A percentile compares a stretch with the other conserved stretches of the same genome.
Evolutionary conservation across 1,139 yeast species (phyloP).

Genomic region (Lizanozyma gosingica): DNA sequence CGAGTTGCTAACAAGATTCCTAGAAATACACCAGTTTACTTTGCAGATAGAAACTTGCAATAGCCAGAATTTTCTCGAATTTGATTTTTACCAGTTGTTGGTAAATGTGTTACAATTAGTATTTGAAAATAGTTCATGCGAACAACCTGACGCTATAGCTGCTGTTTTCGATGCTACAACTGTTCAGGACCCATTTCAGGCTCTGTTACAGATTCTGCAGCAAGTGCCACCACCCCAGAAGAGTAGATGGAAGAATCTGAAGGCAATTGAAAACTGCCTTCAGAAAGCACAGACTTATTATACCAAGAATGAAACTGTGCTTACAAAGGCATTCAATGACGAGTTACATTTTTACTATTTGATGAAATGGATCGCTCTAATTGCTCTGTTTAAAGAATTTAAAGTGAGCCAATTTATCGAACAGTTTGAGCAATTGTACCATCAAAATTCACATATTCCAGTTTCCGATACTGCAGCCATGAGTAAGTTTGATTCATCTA

Average conservation of each 20-base stretch:
- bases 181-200: not conserved
- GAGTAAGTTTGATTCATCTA: not conserved
- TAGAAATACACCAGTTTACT: not conserved
- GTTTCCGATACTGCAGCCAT: slow-evolving; percentile 1
- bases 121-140: not conserved
- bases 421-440: slow-evolving; percentile 3
- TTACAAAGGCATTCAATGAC: not conserved
- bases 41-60: not conserved
- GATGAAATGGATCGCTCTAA: slow-evolving; percentile 7
- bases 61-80: not conserved
- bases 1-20: not conserved
- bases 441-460: not conserved
- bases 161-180: not conserved
- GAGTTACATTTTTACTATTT: slow-evolving; percentile 4
- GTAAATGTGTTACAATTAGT: not conserved
- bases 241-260: not conserved
- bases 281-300: slow-evolving; percentile 1
- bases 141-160: not conserved
- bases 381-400: slow-evolving; percentile 7
- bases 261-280: not conserved
- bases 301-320: slow-evolving; percentile 1
- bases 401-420: slow-evolving; percentile 5
- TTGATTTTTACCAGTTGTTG: not conserved
- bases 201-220: not conserved
- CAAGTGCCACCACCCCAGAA: not conserved